Base-by-base conservation (phyloP, 805 yeast species). In the Candida nitratophila region DNA sequence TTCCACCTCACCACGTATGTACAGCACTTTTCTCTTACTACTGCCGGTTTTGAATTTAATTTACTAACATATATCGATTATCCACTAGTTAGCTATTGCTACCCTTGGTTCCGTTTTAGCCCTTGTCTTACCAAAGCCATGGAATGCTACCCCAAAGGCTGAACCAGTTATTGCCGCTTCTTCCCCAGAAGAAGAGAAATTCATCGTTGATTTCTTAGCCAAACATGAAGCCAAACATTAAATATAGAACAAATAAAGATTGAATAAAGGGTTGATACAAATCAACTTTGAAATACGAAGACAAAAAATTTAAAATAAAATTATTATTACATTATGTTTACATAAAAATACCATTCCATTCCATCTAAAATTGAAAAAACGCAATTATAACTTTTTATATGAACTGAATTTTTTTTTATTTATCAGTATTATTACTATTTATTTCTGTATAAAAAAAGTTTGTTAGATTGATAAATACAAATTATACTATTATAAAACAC, bases 111-210 rank as follows among this genome's bases (percentile, higher is more conserved):
- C 82, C 29, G 83, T 86, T 42, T 77, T 76, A 34, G 71, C 80
- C 39, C 65, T 79, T 44, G 79, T 76, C 48, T 64, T 73, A 40
- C 93, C 93, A 62, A 84, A 86, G 65, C 87, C 90, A 65, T 81
- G 83, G 86, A 69, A 70, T 48, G 68, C 79, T 22, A 71, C 76
- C 51, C 72, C 79, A 52, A 61, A 59, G 47, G 76, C 83, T 56
- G 73, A 70, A 55, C 89, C 93, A 39, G 70, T 81, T 35, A 76
- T 88, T 64, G 77, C 79, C 51, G 95, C 96, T 51, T 66, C 79
- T 45, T 77, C 89, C 41, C 80, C 88, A 54, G 97, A 88, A 60
- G 97, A 90, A 72, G 95, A 86, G 66, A 81, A 83, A 65, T 90
- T 85, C 71, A 83, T 90, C 59, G 73, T 69, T 63, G 85, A 81